Evolutionary conservation across 2,329 filamentous ascomycete genomes (phyloP).

Genomic region (Xylariaceae sp.): DNA sequence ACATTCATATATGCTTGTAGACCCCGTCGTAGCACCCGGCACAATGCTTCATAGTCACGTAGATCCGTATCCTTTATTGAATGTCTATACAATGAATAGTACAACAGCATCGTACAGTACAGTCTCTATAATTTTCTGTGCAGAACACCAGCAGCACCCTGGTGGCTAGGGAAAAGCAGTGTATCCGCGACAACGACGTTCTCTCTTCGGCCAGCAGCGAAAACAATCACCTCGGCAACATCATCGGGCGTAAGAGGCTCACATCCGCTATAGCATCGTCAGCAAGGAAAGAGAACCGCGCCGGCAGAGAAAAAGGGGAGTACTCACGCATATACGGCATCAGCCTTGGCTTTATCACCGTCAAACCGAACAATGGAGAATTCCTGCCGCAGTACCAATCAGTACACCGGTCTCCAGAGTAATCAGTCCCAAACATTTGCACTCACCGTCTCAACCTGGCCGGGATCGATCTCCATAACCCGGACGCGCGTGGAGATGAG

Average conservation of each 20-base stretch:
- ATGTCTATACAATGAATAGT: constrained; percentile 17
- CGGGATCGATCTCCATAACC: constrained; percentile 71
- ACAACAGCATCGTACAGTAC: constrained; percentile 4
- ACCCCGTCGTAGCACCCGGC: not conserved
- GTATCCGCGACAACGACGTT: constrained; percentile 79
- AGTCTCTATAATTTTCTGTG: constrained; percentile 27
- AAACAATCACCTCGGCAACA: constrained; percentile 74
- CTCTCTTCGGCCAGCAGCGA: constrained; percentile 69
- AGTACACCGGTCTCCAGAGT: constrained; percentile 1
- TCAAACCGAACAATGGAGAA: constrained; percentile 73
- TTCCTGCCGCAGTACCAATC: constrained; percentile 39
- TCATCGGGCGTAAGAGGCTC: constrained; percentile 74
- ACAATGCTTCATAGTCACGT: not conserved
- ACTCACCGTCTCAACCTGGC: constrained; percentile 66
- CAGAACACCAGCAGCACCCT: constrained; percentile 43
- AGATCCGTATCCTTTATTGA: not conserved
- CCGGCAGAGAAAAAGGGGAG: not conserved
- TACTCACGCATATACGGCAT: constrained; percentile 61
- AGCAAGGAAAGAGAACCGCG: constrained; percentile 11
- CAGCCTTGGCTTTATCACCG: constrained; percentile 72
- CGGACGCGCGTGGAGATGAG: constrained; percentile 65
- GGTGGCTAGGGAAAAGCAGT: constrained; percentile 71
- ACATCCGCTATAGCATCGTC: constrained; percentile 27
- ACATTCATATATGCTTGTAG: not conserved
- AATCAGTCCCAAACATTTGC: too few species aligned